Evolutionary conservation across 73 alveolate species (phyloP).

Genomic region (Effrenium voratum): DNA sequence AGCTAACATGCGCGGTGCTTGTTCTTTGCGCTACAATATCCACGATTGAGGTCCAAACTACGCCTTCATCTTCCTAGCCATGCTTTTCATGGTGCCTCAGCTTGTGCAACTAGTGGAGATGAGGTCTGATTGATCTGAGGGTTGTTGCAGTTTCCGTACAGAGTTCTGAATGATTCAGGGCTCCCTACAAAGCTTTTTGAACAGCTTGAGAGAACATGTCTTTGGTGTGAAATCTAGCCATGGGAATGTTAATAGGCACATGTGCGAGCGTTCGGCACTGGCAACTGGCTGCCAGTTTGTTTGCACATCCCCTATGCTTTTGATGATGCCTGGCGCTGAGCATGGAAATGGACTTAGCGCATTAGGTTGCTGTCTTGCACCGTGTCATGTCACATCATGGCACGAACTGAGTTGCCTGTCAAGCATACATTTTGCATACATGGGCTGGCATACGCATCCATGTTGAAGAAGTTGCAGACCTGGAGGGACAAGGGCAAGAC

Average conservation of each 20-base stretch:
- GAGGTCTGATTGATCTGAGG: too few species aligned
- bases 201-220: neutral
- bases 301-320: conserved; percentile 89
- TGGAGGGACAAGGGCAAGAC: too few species aligned
- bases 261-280: too few species aligned
- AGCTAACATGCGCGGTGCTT: neutral
- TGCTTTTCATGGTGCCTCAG: conserved; percentile 79
- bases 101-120: too few species aligned
- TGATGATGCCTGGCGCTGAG: conserved; percentile 56
- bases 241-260: too few species aligned
- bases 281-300: conserved; percentile 91
- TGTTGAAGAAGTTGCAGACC: too few species aligned
- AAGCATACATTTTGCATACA: neutral
- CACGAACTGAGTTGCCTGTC: too few species aligned
- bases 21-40: neutral
- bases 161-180: too few species aligned
- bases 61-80: conserved; percentile 78
- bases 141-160: too few species aligned
- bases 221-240: neutral
- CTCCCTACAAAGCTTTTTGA: neutral
- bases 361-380: neutral
- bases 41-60: conserved; percentile 68
- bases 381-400: too few species aligned
- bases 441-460: too few species aligned
- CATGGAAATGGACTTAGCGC: neutral